Evolutionary conservation across 176 grass and related monocot species (phyloP).

Genomic region (Cenchrus purpureus): DNA sequence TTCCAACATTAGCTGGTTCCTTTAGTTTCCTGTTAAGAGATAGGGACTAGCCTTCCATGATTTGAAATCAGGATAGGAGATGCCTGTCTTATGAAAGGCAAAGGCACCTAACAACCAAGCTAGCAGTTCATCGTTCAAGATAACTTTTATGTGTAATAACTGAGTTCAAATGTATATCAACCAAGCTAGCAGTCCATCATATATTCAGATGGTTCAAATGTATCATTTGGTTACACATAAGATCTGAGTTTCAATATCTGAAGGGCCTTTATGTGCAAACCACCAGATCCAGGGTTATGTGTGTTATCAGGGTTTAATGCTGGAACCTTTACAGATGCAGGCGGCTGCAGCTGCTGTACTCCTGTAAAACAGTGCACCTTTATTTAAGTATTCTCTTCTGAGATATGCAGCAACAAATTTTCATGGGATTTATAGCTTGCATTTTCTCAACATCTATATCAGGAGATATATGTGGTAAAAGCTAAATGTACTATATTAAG

Average conservation of each 20-base stretch:
- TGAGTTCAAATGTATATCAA: background rate
- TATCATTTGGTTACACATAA: slow-evolving; percentile 5
- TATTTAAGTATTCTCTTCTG: background rate
- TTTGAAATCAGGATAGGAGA: slow-evolving; percentile 5
- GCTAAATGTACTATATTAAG: slow-evolving; percentile 5
- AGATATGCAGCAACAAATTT: background rate
- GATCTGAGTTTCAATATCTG: background rate
- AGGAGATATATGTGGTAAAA: slow-evolving; percentile 5
- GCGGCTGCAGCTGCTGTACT: background rate
- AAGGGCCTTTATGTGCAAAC: slow-evolving; percentile 6
- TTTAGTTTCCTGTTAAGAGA: background rate
- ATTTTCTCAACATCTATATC: background rate
- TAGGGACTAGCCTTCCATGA: background rate
- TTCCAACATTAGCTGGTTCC: background rate
- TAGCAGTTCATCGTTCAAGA: background rate
- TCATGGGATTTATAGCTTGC: background rate
- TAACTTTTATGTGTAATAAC: background rate
- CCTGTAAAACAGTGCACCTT: background rate
- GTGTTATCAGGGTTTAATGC: background rate
- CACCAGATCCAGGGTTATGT: slow-evolving; percentile 9
- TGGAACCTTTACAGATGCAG: background rate
- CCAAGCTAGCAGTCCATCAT: background rate
- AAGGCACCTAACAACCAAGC: background rate
- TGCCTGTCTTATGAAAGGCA: background rate
- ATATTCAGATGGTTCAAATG: slow-evolving; percentile 13